Conservation (phyloP, 495 filamentous ascomycete species). For the Hypoxylon rickii region DNA sequence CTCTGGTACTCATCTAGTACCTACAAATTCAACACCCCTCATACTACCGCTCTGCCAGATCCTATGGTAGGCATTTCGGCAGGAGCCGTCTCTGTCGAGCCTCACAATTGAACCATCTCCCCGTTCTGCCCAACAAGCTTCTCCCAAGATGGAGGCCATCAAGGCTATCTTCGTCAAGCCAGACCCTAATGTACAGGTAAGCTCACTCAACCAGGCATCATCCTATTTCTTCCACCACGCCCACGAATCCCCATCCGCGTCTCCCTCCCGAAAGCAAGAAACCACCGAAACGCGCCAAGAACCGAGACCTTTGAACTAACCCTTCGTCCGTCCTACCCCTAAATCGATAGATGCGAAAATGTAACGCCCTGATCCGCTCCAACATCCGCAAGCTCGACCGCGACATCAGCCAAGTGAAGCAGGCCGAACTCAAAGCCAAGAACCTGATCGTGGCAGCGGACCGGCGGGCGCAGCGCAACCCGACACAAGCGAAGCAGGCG, state of each 20-base stretch:
- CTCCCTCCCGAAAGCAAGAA: not conserved
- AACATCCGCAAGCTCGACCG: constrained; percentile 96
- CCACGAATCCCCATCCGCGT: not conserved
- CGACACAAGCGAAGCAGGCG: constrained; percentile 74
- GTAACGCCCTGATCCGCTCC: constrained; percentile 83
- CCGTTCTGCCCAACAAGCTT: not conserved
- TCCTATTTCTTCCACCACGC: constrained; percentile 6
- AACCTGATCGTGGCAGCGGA: constrained; percentile 79
- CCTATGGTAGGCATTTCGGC: constrained; percentile 11
- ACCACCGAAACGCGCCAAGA: too few species aligned
- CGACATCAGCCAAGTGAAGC: constrained; percentile 77
- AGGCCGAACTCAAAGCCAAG: constrained; percentile 82
- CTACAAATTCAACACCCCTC: too few species aligned
- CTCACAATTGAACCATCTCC: not conserved
- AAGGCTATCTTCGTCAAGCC: constrained; percentile 89
- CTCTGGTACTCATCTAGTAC: not conserved
- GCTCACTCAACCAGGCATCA: constrained; percentile 6
- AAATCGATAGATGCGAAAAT: constrained; percentile 80
- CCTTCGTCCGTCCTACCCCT: constrained; percentile 5
- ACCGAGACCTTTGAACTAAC: not conserved
- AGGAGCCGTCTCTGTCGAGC: constrained; percentile 25
- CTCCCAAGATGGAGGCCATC: constrained; percentile 76
- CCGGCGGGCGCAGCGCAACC: constrained; percentile 77
- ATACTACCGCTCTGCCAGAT: constrained; percentile 17
- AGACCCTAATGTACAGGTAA: constrained; percentile 87